phyloP scores from a whole-genome alignment of 2,329 filamentous ascomycete species.

The Penicillium sp. region DNA sequence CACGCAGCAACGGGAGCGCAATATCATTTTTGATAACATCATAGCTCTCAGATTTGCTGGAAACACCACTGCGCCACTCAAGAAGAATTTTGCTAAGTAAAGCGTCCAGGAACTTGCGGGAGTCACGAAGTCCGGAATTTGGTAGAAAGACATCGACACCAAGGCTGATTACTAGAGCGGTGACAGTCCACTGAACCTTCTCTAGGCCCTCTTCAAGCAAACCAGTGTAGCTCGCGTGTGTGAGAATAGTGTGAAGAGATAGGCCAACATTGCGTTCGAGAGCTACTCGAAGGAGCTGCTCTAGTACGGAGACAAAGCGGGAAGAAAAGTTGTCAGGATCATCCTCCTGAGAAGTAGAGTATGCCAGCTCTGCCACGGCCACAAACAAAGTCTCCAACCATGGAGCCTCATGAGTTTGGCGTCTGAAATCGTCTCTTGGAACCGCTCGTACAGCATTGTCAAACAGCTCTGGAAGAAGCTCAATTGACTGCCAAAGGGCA shows the following conservation, averaged over 20 bases:
- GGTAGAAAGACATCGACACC: conserved; percentile 46
- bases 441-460: conserved; percentile 49
- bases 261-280: conserved; percentile 40
- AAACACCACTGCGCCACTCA: conserved; percentile 29
- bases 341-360: conserved; percentile 33
- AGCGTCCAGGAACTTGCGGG: conserved; percentile 35
- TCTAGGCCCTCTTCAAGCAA: conserved; percentile 34
- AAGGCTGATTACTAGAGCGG: conserved; percentile 42
- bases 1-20: conserved; percentile 41
- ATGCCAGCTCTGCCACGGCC: conserved; percentile 41
- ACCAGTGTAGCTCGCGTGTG: conserved; percentile 43
- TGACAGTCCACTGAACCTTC: conserved; percentile 42
- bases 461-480: conserved; percentile 44
- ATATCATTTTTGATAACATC: conserved; percentile 38
- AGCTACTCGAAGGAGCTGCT: conserved; percentile 40
- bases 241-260: conserved; percentile 42
- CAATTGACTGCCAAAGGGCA: conserved; percentile 30
- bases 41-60: conserved; percentile 23
- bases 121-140: conserved; percentile 42
- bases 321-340: conserved; percentile 24
- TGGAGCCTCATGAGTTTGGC: conserved; percentile 46
- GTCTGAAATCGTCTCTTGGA: conserved; percentile 43
- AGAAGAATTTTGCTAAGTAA: conserved; percentile 37
- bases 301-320: conserved; percentile 35
- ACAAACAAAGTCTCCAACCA: conserved; percentile 54